Percentiles rank a stretch among this genome's conserved stretches.
phyloP scores from a whole-genome alignment of 2,329 filamentous ascomycete genomes.

The Tolypocladium guangdongense region DNA sequence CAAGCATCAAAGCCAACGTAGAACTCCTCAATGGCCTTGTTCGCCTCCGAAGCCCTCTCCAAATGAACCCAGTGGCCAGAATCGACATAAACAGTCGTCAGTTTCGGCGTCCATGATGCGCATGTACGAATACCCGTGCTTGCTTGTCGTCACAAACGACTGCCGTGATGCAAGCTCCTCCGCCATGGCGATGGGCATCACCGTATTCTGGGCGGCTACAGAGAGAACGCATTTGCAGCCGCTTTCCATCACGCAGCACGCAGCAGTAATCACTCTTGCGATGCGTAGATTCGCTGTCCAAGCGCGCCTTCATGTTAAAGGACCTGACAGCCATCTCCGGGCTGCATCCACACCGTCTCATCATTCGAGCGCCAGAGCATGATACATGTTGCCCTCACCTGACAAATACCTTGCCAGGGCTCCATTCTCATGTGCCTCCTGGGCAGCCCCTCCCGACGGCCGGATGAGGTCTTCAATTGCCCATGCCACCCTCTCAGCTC shows the following conservation, averaged over 20 bases:
- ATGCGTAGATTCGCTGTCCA: no score
- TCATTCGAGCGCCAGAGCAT: slow-evolving; percentile 10
- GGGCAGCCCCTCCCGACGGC: slow-evolving; percentile 7
- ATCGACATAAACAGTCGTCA: slow-evolving; percentile 24
- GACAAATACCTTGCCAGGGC: slow-evolving; percentile 19
- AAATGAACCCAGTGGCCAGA: slow-evolving; percentile 24
- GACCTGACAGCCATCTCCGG: no score
- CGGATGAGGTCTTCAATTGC: slow-evolving; percentile 46
- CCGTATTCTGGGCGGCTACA: no score
- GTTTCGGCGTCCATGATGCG: slow-evolving; percentile 14
- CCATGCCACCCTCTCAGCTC: slow-evolving; percentile 65
- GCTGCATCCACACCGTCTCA: no score
- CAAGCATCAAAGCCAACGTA: neutral
- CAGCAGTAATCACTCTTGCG: no score
- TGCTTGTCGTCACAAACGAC: no score
- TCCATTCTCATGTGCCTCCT: slow-evolving; percentile 1
- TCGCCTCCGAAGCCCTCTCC: slow-evolving; percentile 15
- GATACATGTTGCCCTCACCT: slow-evolving; percentile 25
- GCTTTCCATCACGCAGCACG: no score
- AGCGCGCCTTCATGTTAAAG: no score
- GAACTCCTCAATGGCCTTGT: slow-evolving; percentile 12
- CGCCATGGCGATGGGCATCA: no score
- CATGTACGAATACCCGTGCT: slow-evolving; percentile 8
- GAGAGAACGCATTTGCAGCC: no score
- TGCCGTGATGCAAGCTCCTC: no score